phyloP scores from a whole-genome alignment of 352 stramenopile species.

The Globisporangium camurandrum region DNA sequence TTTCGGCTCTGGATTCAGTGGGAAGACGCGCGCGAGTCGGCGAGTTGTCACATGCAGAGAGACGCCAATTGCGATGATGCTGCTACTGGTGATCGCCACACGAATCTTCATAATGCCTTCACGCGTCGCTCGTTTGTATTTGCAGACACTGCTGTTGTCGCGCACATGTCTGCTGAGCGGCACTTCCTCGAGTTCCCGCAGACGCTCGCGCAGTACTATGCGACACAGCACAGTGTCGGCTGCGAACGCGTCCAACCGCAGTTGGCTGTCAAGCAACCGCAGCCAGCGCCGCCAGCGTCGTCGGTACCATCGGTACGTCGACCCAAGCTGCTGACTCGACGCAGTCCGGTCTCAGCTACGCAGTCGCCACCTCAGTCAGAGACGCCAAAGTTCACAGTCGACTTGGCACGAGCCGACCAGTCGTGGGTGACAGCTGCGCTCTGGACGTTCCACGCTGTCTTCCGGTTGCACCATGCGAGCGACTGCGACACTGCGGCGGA shows the following conservation, averaged over 20 bases:
- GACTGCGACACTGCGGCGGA: background rate
- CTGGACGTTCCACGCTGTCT: slow-evolving; percentile 45
- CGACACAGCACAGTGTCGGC: slow-evolving; percentile 12
- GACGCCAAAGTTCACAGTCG: slow-evolving; percentile 6
- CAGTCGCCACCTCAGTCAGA: background rate
- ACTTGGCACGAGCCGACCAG: no score
- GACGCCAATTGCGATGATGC: no score
- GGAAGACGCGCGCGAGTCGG: slow-evolving; percentile 3
- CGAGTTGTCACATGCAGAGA: background rate
- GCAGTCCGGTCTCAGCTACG: slow-evolving; percentile 14
- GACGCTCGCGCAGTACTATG: slow-evolving; percentile 21
- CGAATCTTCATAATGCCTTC: no score
- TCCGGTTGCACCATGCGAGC: slow-evolving; percentile 21
- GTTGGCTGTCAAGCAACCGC: slow-evolving; percentile 7
- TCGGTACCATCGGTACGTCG: slow-evolving; percentile 13
- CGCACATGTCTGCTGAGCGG: slow-evolving; percentile 13
- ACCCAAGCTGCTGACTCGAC: slow-evolving; percentile 14
- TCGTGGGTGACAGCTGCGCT: slow-evolving; percentile 19
- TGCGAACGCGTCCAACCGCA: slow-evolving; percentile 10
- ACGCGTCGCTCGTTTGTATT: no score
- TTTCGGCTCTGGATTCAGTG: slow-evolving; percentile 30
- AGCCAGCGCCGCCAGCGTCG: slow-evolving; percentile 12
- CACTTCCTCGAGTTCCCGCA: slow-evolving; percentile 25
- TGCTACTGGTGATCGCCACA: no score
- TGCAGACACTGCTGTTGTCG: slow-evolving; percentile 2